Percentiles rank a stretch among this genome's conserved stretches.
Conservation (phyloP, 768 basidiomycete species). For the Tulasnella sp. region DNA sequence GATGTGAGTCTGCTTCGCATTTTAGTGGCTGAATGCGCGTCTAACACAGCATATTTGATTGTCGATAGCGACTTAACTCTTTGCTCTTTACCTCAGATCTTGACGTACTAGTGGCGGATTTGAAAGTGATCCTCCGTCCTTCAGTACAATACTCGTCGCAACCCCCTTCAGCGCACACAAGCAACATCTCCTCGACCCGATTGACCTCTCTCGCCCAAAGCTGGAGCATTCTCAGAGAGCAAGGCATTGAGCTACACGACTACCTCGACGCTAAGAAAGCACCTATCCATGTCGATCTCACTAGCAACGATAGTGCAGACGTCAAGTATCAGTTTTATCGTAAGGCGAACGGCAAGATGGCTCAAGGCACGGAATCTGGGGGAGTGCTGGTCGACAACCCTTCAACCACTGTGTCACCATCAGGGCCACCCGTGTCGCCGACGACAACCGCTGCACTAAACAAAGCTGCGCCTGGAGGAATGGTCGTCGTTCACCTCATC, state of each 20-base stretch:
- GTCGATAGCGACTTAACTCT: conserved; percentile 68
- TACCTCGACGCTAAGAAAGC: conserved; percentile 57
- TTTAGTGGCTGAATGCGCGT: not conserved
- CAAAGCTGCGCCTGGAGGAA: conserved; percentile 27
- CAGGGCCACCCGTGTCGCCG: not conserved
- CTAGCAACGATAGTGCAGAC: conserved; percentile 24
- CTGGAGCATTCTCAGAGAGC: conserved; percentile 74
- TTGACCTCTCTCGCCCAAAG: conserved; percentile 74
- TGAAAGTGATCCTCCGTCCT: conserved; percentile 82
- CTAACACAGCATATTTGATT: conserved; percentile 13
- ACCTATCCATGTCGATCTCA: conserved; percentile 3
- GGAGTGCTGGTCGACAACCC: conserved; percentile 31
- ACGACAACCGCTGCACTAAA: conserved; percentile 15
- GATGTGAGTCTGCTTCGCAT: conserved; percentile 56
- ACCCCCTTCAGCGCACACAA: conserved; percentile 67
- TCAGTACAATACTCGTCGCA: conserved; percentile 91
- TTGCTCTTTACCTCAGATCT: conserved; percentile 81
- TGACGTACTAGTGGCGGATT: conserved; percentile 70
- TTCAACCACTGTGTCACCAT: conserved; percentile 21
- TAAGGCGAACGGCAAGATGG: conserved; percentile 34
- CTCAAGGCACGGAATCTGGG: conserved; percentile 33
- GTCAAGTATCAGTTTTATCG: conserved; percentile 75
- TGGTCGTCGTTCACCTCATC: conserved; percentile 48
- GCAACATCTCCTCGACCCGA: conserved; percentile 71
- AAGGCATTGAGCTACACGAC: conserved; percentile 42